Percentiles rank a stretch among this genome's conserved stretches.
Conservation (phyloP, 164 flowering plant species). For the Dillenia turbinata region DNA sequence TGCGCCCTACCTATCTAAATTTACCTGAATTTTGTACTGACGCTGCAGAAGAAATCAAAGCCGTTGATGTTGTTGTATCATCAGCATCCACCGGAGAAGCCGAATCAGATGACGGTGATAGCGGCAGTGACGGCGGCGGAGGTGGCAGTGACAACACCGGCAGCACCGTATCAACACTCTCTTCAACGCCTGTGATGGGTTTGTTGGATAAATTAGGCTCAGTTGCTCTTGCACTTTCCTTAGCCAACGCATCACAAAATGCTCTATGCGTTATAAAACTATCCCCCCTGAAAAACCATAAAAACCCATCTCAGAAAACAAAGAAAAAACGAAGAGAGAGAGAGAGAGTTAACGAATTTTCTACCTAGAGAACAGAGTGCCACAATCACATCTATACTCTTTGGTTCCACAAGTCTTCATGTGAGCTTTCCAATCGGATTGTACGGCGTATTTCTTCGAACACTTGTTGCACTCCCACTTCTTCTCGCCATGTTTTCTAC, state of each 20-base stretch:
- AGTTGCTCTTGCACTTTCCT: constrained; percentile 52
- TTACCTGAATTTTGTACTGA: constrained; percentile 63
- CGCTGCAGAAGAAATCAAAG: constrained; percentile 39
- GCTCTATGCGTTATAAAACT: constrained; percentile 88
- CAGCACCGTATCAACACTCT: no score
- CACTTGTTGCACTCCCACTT: constrained; percentile 88
- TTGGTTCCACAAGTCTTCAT: constrained; percentile 76
- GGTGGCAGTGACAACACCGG: constrained; percentile 28
- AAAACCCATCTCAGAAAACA: constrained; percentile 1
- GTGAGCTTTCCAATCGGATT: constrained; percentile 94
- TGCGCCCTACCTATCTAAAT: no score
- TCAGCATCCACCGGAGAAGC: constrained; percentile 5
- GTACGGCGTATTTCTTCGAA: constrained; percentile 83
- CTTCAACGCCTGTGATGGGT: no score
- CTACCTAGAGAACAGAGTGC: constrained; percentile 83
- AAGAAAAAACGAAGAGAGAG: not conserved
- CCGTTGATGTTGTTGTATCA: constrained; percentile 34
- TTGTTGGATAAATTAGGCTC: not conserved
- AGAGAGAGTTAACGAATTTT: not conserved
- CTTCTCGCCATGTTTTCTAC: constrained; percentile 92
- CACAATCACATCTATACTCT: constrained; percentile 90
- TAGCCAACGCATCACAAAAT: constrained; percentile 83
- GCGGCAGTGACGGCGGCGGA: constrained; percentile 15
- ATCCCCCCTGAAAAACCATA: constrained; percentile 53
- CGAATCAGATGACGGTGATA: constrained; percentile 7